Conservation (phyloP, 139 green algal species). For the Micractinium sp. region DNA sequence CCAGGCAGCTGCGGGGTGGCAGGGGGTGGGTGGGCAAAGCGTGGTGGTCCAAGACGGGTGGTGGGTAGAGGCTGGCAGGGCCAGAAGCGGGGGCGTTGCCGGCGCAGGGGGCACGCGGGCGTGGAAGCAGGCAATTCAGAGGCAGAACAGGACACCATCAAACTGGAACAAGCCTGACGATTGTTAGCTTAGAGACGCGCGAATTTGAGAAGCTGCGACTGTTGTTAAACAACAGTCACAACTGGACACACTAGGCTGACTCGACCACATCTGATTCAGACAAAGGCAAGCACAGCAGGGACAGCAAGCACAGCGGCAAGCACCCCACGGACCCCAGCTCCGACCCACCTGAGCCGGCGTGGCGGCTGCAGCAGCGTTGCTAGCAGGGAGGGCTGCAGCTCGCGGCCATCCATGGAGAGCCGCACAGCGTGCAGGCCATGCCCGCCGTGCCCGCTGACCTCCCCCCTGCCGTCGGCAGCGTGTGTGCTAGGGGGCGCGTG, state of each 20-base stretch:
- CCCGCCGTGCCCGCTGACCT: too few relatives aligned
- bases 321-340: neutral
- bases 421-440: constrained; percentile 14
- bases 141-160: too few relatives aligned
- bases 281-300: neutral
- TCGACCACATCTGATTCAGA: too few relatives aligned
- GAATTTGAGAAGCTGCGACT: too few relatives aligned
- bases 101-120: neutral
- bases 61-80: neutral
- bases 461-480: neutral
- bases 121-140: too few relatives aligned
- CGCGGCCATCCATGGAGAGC: constrained; percentile 7
- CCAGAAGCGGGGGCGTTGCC: neutral
- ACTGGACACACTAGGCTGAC: too few relatives aligned
- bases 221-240: too few relatives aligned
- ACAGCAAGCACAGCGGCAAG: neutral
- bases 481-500: neutral
- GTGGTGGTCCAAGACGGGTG: neutral
- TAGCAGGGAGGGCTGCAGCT: constrained; percentile 25
- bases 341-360: neutral
- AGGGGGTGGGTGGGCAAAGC: neutral
- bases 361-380: constrained; percentile 22
- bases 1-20: constrained; percentile 15
- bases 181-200: too few relatives aligned
- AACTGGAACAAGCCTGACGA: too few relatives aligned